phyloP scores from a whole-genome alignment of 805 yeast genomes.

The Cyberlindnera suaveolens region DNA sequence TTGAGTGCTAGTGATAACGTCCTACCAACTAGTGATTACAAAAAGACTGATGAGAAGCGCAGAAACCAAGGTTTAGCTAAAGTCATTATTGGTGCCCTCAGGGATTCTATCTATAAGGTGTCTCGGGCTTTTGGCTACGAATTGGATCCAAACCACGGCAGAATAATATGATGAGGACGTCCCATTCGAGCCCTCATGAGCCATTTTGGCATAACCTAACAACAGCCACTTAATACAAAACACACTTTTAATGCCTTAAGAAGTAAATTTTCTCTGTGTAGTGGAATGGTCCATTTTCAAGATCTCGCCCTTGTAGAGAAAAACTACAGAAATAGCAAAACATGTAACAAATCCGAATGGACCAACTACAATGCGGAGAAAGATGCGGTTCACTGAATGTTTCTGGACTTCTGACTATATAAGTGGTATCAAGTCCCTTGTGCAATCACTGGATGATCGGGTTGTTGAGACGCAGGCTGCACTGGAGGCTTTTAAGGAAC shows the following conservation, averaged over 20 bases:
- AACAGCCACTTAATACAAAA: no score
- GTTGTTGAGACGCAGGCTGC: constrained; percentile 11
- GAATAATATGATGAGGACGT: constrained; percentile 28
- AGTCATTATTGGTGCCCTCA: constrained; percentile 47
- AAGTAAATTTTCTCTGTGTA: no score
- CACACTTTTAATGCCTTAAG: no score
- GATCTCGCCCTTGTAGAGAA: no score
- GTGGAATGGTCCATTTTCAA: no score
- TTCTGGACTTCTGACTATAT: constrained; percentile 29
- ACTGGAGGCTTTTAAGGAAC: constrained; percentile 16
- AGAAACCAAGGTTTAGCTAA: constrained; percentile 62
- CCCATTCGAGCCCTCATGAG: no score
- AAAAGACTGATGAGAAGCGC: constrained; percentile 24
- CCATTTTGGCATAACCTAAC: no score
- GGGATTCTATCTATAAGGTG: constrained; percentile 39
- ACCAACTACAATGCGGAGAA: background rate
- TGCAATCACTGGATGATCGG: constrained; percentile 16
- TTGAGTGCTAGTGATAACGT: constrained; percentile 88
- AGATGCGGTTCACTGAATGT: constrained; percentile 11
- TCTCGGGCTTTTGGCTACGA: constrained; percentile 61
- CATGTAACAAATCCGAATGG: no score
- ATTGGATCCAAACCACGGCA: constrained; percentile 50
- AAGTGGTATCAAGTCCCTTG: constrained; percentile 23
- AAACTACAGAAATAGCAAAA: no score
- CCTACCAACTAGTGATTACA: constrained; percentile 47